Base-by-base conservation (phyloP, 179 eudicot species). In the Actinidia arguta region DNA sequence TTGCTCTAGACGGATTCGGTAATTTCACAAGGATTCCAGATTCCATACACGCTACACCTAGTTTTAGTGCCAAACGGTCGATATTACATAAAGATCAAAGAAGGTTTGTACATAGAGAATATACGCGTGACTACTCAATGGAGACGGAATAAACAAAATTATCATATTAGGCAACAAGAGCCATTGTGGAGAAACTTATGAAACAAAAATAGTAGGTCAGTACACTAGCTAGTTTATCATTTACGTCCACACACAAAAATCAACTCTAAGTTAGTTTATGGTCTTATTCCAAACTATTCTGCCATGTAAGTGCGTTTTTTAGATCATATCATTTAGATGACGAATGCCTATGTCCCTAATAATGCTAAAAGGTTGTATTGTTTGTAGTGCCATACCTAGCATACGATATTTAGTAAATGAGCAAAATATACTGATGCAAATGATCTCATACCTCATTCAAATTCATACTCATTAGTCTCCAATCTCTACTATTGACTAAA, bases 121-220 rank as follows among this genome's bases (percentile, higher is more conserved):
- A 82, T 90, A 5, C 79, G 84, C 46, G 89, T 90, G 76, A 78
- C 46, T 82, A 84, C 82, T 88, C 62, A 2, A 87, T 36, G 90
- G 89, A 44, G 92, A 86, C 55, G 92, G 92, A 3, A 88, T 88
- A 42, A 88, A 83, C 1, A 86, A 84, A 51, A 90, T 88, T 5
- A 31, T 76, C 25, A 86, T 90, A 42, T 88, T 85, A 31, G 89
- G 81, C 1, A 84, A 83, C 63, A 83, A 86, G 72, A 88, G 75
- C 54, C 84, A 83, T 12, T 68, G 52, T 12, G 87, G 79, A 70
- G 6, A 25, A 2, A 73, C 77, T 7, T 52, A 24, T 73, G 0
- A 48, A n/a, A 73, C 62, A 16, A 61, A 59, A 48, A 73, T 61
- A 22, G 77, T 14, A 73, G 77, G 77, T 73, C 6, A 47, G 54